Conservation (phyloP, 2,329 filamentous ascomycete genomes). For the Penicillium sp. region DNA sequence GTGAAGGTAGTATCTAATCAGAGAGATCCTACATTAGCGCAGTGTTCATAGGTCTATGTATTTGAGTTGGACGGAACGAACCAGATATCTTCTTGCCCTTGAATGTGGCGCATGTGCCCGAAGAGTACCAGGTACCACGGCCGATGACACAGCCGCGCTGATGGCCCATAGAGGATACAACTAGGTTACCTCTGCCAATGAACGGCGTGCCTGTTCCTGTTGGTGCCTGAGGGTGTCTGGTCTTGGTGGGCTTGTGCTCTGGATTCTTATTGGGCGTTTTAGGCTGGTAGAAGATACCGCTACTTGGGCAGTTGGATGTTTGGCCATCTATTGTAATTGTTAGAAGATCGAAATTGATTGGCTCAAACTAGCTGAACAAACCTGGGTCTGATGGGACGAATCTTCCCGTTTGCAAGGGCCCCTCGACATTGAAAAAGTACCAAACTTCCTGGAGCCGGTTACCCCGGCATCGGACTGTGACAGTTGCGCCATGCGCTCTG, state of each 20-base stretch:
- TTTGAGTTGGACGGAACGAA: constrained; percentile 24
- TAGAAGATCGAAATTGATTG: not conserved
- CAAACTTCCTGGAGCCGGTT: constrained; percentile 59
- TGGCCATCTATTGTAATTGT: constrained; percentile 52
- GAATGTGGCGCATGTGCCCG: constrained; percentile 70
- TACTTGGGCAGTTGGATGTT: constrained; percentile 66
- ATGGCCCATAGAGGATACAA: constrained; percentile 51
- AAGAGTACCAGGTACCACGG: constrained; percentile 69
- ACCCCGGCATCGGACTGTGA: constrained; percentile 62
- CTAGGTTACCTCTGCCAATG: constrained; percentile 64
- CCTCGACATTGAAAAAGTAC: constrained; percentile 67
- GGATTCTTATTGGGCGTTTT: constrained; percentile 51
- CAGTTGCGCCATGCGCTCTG: constrained; percentile 57
- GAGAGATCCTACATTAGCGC: not conserved
- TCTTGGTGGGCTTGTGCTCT: constrained; percentile 43
- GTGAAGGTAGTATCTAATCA: constrained; percentile 52
- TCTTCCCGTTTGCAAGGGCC: constrained; percentile 44
- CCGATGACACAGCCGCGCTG: constrained; percentile 68
- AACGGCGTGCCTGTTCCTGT: constrained; percentile 51
- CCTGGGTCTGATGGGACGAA: constrained; percentile 43
- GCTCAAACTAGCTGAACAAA: constrained; percentile 23
- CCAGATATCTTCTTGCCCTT: constrained; percentile 33
- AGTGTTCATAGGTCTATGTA: not conserved
- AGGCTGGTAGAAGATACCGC: constrained; percentile 68
- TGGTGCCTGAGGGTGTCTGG: constrained; percentile 36